These are phyloP conservation scores for Metrosideros polymorpha DNA, from an alignment of 441 rosid genomes.

Conservation along the genomic window DNA sequence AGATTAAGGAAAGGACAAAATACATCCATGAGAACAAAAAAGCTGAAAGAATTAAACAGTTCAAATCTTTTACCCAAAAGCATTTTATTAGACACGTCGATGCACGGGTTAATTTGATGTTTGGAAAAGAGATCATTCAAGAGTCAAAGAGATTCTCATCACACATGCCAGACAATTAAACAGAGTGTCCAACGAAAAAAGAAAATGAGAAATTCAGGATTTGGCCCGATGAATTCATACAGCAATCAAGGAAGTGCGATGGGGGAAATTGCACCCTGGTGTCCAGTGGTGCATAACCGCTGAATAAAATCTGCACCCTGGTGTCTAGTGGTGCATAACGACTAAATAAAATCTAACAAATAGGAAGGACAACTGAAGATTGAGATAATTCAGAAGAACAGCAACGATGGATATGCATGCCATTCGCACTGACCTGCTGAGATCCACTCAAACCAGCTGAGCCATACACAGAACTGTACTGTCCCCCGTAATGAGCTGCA, in stretches of 20 bases:
- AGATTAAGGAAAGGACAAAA: not conserved
- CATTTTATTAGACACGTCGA: not conserved
- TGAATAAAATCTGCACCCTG: too few species aligned
- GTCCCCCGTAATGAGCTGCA: conserved; percentile 64
- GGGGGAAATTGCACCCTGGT: not conserved
- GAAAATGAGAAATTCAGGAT: not conserved
- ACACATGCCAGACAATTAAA: not conserved
- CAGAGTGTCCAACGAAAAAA: not conserved
- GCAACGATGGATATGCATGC: not conserved
- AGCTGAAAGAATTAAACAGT: not conserved
- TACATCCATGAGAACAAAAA: too few species aligned
- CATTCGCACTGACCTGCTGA: conserved; percentile 39
- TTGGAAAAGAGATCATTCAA: not conserved
- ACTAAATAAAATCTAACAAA: not conserved
- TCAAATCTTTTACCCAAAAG: not conserved
- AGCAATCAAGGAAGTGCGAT: not conserved
- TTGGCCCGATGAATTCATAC: not conserved
- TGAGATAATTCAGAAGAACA: not conserved
- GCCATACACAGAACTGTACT: conserved; percentile 55
- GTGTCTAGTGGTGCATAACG: not conserved
- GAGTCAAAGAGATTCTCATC: not conserved
- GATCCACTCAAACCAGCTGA: conserved; percentile 41
- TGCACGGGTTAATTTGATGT: not conserved
- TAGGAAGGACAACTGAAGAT: conserved; percentile 4
- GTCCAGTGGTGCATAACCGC: not conserved